Evolutionary conservation across 257 asterid genomes (phyloP), one percentile per base, ranked within the genome.

Genomic region (Parsonsia alboflavescens): DNA sequence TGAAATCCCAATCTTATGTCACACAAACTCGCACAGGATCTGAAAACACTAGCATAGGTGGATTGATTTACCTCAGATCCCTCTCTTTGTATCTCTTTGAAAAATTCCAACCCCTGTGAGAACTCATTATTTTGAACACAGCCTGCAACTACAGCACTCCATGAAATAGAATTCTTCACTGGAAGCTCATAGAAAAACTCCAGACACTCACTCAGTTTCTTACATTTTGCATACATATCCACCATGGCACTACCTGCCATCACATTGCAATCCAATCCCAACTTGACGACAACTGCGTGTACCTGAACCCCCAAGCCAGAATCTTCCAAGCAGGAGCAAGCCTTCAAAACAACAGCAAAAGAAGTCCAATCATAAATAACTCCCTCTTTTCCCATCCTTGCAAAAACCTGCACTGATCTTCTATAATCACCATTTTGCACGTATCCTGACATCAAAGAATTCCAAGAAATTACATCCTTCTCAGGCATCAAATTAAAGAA

Each of bases 151-250:
- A 83, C 53, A 26, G 98, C 98, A 11, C 98, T 93, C 98, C 98
- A 93, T 1, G 97, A 85, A 74, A 93, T 96, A 91, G 87, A 83
- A 45, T 89, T 91, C 82, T 82, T 93, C 68, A 79, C 87, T 0
- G 90, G 88, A 90, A 93, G 92, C 42, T 85, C 80, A 67, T 72
- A 1, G 28, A 93, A 91, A 76, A 88, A 80, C 22, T 62, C 33
- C 49, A 87, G 11, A 0, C 96, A 87, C 48, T 89, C 93, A 63
- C 81, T 46, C 73, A 91, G 73, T 67, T 81, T 88, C 89, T 86
- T 91, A 86, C 98, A 89, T 80, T 93, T 93, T 22, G 92, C 92
- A 80, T 93, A 93, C 98, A 93, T 91, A 77, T 88, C 95, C 82
- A 91, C 76, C 41, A 91, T 74, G 12, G 96, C 92, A 75, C 96